Base-by-base conservation (phyloP, 495 filamentous ascomycete genomes). In the Neurospora sp. region DNA sequence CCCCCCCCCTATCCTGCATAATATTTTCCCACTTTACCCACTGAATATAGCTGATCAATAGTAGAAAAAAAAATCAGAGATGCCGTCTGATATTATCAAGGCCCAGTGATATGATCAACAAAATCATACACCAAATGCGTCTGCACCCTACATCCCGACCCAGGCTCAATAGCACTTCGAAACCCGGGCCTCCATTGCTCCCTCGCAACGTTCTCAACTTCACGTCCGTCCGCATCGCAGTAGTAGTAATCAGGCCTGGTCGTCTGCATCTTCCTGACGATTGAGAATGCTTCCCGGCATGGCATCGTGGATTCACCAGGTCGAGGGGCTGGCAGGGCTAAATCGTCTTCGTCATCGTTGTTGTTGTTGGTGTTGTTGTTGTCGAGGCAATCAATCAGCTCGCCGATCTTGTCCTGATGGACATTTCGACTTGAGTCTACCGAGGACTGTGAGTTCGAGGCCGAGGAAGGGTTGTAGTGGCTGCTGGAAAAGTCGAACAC, bases 91-190 rank as follows among this genome's bases (percentile, higher is more conserved):
- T 37, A 37, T n/a, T n/a, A 37, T 37, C 40, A 59, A 27, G 27
- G 53, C 53, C 53, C 53, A 16, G 53, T 66, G 8, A 66, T 66
- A 2, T 69, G 76, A 31, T 80, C 77, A 7, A 78, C 75, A 40
- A 78, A 76, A 1, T 74, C 74, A 73, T 77, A 80, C 70, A 80
- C 39, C 16, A 78, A 37, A 40, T 78, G 78, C 5, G 78, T 80
- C 44, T 80, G 73, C 10, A 80, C 77, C 5, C 75, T 70, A 42
- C 78, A 80, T 11, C 78, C 78, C 1, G 70, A 46, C 0, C 74
- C 78, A 0, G 78, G 75, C 3, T 69, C 72, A 18, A 66, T 42
- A 0, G 77, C 78, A 35, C 78, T 48, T 1, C 78, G 72, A 38
- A 77, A 78, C 1, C 77, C 78, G 0, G 74, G 75, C 14, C 71